Percentiles rank a stretch among this genome's conserved stretches.
phyloP scores from a whole-genome alignment of 345 rosid genomes.

The Bruguiera sexangula region DNA sequence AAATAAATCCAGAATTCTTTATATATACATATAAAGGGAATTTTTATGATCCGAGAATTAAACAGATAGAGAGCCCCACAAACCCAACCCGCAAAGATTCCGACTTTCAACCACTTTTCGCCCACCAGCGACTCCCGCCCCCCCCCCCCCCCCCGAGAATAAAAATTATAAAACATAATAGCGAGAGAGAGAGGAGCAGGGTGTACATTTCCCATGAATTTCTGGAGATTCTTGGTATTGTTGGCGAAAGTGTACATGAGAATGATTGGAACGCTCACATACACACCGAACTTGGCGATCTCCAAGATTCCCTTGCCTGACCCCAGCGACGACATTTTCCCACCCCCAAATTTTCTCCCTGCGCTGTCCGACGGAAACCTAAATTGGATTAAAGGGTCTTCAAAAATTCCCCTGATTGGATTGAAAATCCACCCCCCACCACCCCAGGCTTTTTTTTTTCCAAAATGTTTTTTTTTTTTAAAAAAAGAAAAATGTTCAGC shows the following conservation, averaged over 20 bases:
- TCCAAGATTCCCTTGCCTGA: conserved; percentile 74
- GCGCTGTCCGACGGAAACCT: not conserved
- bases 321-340: conserved; percentile 62
- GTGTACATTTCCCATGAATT: conserved; percentile 76
- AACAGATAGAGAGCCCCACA: too few species aligned
- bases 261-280: conserved; percentile 58
- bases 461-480: too few species aligned
- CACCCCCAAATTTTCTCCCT: not conserved
- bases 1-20: too few species aligned
- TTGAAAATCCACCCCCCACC: not conserved
- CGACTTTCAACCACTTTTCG: too few species aligned
- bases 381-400: too few species aligned
- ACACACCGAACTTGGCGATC: conserved; percentile 77
- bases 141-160: too few species aligned
- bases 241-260: conserved; percentile 83
- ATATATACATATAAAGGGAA: too few species aligned
- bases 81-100: too few species aligned
- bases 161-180: not conserved
- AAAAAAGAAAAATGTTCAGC: not conserved
- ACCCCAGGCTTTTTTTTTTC: too few species aligned
- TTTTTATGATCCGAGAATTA: too few species aligned
- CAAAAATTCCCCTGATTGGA: not conserved
- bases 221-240: conserved; percentile 75
- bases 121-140: too few species aligned
- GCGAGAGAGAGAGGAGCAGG: conserved; percentile 11